Evolutionary conservation across 2,329 filamentous ascomycete genomes (phyloP).

Genomic region (Balansia obtecta): DNA sequence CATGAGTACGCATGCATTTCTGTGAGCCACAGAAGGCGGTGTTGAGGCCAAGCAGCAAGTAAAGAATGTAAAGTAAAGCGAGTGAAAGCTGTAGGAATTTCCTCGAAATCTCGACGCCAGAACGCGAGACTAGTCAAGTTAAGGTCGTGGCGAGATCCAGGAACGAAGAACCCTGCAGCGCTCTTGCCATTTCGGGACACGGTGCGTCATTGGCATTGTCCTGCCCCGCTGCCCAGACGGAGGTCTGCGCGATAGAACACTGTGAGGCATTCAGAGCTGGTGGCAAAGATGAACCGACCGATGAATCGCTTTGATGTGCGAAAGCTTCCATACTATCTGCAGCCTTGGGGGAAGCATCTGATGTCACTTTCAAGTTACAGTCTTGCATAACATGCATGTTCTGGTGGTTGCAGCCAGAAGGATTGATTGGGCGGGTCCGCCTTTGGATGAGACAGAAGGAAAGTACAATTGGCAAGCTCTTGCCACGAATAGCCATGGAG

Average conservation of each 20-base stretch:
- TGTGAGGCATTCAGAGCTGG: not conserved
- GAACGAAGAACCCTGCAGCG: conserved; percentile 3
- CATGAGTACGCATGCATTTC: conserved; percentile 17
- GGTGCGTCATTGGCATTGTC: not conserved
- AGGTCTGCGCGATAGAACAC: not conserved
- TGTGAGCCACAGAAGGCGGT: not conserved
- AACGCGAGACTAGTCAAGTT: not conserved
- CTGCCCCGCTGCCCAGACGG: no score
- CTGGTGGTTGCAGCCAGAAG: no score
- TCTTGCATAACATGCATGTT: no score
- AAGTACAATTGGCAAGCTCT: not conserved
- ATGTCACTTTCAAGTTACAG: no score
- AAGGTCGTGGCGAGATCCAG: not conserved
- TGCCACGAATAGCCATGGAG: no score
- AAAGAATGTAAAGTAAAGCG: no score
- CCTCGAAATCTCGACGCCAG: not conserved
- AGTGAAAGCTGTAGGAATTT: not conserved
- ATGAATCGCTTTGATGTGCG: not conserved
- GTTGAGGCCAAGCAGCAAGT: not conserved
- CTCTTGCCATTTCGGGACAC: conserved; percentile 2
- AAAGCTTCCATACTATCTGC: no score
- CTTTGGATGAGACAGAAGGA: not conserved
- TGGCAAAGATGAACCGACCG: not conserved
- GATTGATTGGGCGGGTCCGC: no score
- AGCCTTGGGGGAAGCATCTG: no score